Base-by-base conservation (phyloP, 176 grass and related monocot genomes). In the Raddia guianensis region DNA sequence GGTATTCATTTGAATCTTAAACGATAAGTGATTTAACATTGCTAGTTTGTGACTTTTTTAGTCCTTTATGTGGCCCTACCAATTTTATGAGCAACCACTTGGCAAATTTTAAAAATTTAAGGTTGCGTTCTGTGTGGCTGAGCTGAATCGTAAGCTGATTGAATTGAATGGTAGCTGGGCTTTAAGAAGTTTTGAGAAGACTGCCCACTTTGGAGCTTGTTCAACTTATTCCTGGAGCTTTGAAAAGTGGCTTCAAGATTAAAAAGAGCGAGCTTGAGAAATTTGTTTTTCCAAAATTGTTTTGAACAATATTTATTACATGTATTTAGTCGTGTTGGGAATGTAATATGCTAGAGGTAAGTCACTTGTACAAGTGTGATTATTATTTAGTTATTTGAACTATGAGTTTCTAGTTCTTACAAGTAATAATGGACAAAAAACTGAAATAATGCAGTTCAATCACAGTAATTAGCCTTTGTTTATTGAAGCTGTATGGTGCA, bases 331-430 rank as follows among this genome's bases (percentile, higher is more conserved):
- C 67, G 6, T n/a, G 34, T 46, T 68, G 3, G 37, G 35, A 33
- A 49, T 73, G 46, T 53, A 55, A 64, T 33, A 58, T 54, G 19
- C 66, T 77, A 80, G 55, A 49, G 60, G 48, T 54, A 73, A 66
- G 48, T 74, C 44, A 50, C 9, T 53, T 27, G 20, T 68, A 20
- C 74, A 65, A 77, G 12, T 16, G 45, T 21, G 49, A 7, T 46
- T 49, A 33, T 14, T 49, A 33, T 14, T 50, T 20, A 49, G 46
- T 45, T 70, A 59, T 56, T 18, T 66, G 9, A 79, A 70, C 73
- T 64, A 19, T 57, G 52, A 75, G 1, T 53, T 83, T 61, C 20
- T 56, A 60, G 14, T 34, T 84, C 14, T 78, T 19, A 43, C 16
- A 66, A 19, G 12, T 47, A 37, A 14, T 27, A 51, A 19, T 78